Conservation (phyloP, 1,139 yeast species). For the Ogataea hybrid region DNA sequence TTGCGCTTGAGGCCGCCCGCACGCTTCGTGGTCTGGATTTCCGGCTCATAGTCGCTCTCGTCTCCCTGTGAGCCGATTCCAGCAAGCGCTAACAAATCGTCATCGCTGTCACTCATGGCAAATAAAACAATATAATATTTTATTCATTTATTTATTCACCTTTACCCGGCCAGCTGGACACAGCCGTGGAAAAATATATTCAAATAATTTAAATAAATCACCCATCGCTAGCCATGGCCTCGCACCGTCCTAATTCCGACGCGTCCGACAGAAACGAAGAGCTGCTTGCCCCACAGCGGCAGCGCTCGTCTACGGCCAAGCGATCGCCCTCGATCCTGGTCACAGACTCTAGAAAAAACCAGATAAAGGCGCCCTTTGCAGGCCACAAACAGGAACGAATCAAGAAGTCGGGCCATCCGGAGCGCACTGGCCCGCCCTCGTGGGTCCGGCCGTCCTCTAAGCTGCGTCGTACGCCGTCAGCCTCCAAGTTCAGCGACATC, state of each 20-base stretch:
- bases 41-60: constrained; percentile 32
- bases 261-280: neutral
- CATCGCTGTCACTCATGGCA: constrained; percentile 64
- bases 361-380: constrained; percentile 77
- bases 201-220: too few species aligned
- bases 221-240: neutral
- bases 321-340: constrained; percentile 92
- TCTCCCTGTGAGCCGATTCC: constrained; percentile 52
- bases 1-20: constrained; percentile 18
- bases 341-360: constrained; percentile 75
- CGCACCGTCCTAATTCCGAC: constrained; percentile 2
- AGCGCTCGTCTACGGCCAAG: constrained; percentile 57
- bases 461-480: constrained; percentile 23
- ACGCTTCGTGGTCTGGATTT: constrained; percentile 22
- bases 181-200: constrained; percentile 4
- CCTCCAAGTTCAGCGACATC: constrained; percentile 58
- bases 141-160: neutral
- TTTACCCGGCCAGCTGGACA: constrained; percentile 7
- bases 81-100: constrained; percentile 88
- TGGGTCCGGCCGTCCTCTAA: constrained; percentile 11
- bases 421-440: constrained; percentile 13
- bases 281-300: constrained; percentile 3
- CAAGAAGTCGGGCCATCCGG: constrained; percentile 19
- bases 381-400: constrained; percentile 42
- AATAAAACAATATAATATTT: neutral